Evolutionary conservation across 1,284 basidiomycete species (phyloP), one percentile per base, ranked within the genome.

Genomic region (Phylloporus gajari): DNA sequence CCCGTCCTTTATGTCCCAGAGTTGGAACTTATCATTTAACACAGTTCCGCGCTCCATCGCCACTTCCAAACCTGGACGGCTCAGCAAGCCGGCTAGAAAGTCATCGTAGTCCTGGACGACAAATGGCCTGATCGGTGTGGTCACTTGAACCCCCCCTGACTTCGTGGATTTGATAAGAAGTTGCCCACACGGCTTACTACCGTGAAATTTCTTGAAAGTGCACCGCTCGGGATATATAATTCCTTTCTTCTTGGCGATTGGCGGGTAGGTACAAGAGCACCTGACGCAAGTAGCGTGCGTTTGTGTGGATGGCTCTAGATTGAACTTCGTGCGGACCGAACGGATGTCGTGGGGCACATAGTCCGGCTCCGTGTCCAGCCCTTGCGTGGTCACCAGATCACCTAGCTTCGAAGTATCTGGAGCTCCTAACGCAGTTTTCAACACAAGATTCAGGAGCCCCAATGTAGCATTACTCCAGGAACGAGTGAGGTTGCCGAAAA

Each of bases 1-100:
- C 3, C 81, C 83, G 64, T 84, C 75, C 48, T 83, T 83, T 5
- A 84, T 78, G 56, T 83, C 80, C 32, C 68, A 72, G 27, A 83
- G 46, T 12, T 68, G 40, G 70, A 71, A 38, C 46, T 61, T 51
- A 8, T 75, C 68, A 25, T 65, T 71, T 12, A 60, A 70, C 60
- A 61, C 35, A 1, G 25, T 72, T 27, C 74, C 72, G 25, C 30
- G 27, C 68, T 83, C 82, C 76, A 85, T 74, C 2, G 68, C 73
- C 32, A 73, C 72, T 61, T 84, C 81, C 46, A 78, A 75, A 2
- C 78, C 81, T 5, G 69, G 73, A 2, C 76, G 70, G 42, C 78
- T 73, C 1, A 83, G 69, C 23, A 84, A 56, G 4, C 71, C 42
- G 1, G 75, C 78, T 15, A 85, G 25, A 77, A 83, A 85, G 48